Evolutionary conservation across 208 protist genomes (phyloP), one percentile per base, ranked within the genome.

Genomic region (Porcisia deanei): DNA sequence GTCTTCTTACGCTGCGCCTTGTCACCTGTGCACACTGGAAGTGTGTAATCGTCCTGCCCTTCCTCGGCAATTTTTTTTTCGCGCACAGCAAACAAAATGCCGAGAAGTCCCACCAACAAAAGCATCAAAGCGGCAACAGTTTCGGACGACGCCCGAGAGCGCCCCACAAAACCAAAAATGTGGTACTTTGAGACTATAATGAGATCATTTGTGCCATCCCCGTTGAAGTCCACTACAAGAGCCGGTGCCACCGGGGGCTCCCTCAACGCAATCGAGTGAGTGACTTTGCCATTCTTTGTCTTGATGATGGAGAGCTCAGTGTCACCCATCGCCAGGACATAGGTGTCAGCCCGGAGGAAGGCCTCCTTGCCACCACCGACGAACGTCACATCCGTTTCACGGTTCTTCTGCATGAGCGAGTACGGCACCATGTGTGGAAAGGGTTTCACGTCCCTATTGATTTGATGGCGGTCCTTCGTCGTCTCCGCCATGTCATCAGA

Each of bases 181-280:
- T 84, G 76, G 18, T 84, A 64, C 43, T 69, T 53, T 8, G 93
- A 91, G 0, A 95, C 75, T 52, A 97, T 72, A n/a, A 98, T 88
- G 43, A 98, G 73, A 74, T 98, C 95, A 59, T 93, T 94, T 22
- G 89, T 91, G 41, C 89, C 88, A 76, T 98, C 95, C 10, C 91
- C 91, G 70, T 96, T 96, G 74, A 98, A 91, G 75, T 98, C 95
- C 22, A 81, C 82, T 16, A 97, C 85, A 30, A 97, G 81, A 9
- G 91, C 82, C 43, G 93, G 93, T 22, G 89, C 92, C 20, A 96
- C 82, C 6, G 91, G 86, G 2, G 89, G 72, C 53, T 84, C 57
- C 18, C 77, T 72, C 53, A 98, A 75, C 59, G 63, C 52, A 41
- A 97, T 77, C n/a, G 75, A 82, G 71, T 83, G 83, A 47, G 91